Conservation (phyloP, 768 basidiomycete species). For the Auricularia auricula-judae region DNA sequence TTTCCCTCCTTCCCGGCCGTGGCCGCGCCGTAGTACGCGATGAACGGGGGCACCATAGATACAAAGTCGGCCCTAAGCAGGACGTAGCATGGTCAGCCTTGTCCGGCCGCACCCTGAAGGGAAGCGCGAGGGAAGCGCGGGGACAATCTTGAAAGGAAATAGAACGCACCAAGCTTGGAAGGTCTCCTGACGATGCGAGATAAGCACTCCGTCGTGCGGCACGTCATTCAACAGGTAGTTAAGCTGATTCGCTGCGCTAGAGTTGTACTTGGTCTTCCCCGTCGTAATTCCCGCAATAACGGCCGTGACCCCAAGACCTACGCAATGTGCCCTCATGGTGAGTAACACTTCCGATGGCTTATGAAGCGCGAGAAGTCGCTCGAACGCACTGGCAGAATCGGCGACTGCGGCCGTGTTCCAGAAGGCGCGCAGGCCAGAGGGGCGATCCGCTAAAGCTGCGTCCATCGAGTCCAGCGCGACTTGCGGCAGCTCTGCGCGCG, state of each 20-base stretch:
- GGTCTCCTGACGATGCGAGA: not conserved
- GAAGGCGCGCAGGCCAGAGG: constrained; percentile 2
- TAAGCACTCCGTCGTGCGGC: constrained; percentile 18
- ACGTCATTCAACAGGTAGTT: constrained; percentile 8
- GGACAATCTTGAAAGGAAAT: constrained; percentile 12
- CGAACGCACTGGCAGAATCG: constrained; percentile 17
- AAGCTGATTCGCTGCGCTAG: constrained; percentile 13
- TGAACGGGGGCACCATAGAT: constrained; percentile 24
- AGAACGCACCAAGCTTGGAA: constrained; percentile 1
- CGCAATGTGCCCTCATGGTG: not conserved
- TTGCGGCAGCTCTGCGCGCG: not conserved
- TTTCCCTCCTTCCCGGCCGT: constrained; percentile 18
- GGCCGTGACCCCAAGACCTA: constrained; percentile 9
- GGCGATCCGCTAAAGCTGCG: not conserved
- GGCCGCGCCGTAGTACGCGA: constrained; percentile 23
- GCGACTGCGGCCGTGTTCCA: constrained; percentile 16
- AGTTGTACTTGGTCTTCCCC: constrained; percentile 6
- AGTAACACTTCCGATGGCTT: not conserved
- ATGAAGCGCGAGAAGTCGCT: not conserved
- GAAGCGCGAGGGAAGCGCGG: constrained; percentile 6
- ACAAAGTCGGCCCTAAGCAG: constrained; percentile 13
- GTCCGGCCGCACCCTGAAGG: not conserved
- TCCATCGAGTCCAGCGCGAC: not conserved
- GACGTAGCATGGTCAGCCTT: not conserved
- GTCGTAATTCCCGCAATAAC: constrained; percentile 8